Base-by-base conservation (phyloP, 768 basidiomycete species). In the Leccinum rimulosum region DNA sequence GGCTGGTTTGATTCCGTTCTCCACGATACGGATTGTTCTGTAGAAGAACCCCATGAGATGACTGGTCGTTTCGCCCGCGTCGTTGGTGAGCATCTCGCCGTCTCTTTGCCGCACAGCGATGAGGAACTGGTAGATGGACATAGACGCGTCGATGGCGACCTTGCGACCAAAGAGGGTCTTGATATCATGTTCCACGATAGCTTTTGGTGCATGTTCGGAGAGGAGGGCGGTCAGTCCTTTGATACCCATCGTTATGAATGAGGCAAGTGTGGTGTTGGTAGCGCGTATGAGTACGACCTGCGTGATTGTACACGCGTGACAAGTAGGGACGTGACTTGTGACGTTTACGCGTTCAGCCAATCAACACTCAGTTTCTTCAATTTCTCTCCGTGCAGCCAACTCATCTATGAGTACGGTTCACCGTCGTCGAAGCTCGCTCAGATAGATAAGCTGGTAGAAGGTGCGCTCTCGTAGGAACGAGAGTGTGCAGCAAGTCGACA, bases 31-130 rank as follows among this genome's bases (percentile, higher is more conserved):
- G 59, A 99, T 92, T 0, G 97, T 99, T 40, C 95, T 84, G 69
- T 98, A 98, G 77, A 99, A 99, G 74, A 98, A 90, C 0, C 97
- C 97, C 95, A 98, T 98, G 11, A 99, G 79, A 75, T 99, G 96
- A 76, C 94, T 95, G 2, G 97, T 99, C 4, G 94, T 97, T 71
- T 99, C 97, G 17, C 97, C 97, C 0, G 88, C 86, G n/a, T 98
- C 96, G 70, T 98, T 98, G 66, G 89, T 96, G 64, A 99, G 83
- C 81, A 95, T 84, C 74, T 98, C 94, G 19, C 97, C 97, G 71
- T 98, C 97, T 72, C 86, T 88, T 74, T 96, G 95, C 31, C 97
- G 83, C 11, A 98, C 97, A 19, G 97, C 97, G 59, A 99, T 98
- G 59, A 99, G 85, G 75, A 99, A 99, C 71, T 96, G 94, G 80